Evolutionary conservation across 352 stramenopile species (phyloP), one percentile per base, ranked within the genome.

Genomic region (Globisporangium parvum): DNA sequence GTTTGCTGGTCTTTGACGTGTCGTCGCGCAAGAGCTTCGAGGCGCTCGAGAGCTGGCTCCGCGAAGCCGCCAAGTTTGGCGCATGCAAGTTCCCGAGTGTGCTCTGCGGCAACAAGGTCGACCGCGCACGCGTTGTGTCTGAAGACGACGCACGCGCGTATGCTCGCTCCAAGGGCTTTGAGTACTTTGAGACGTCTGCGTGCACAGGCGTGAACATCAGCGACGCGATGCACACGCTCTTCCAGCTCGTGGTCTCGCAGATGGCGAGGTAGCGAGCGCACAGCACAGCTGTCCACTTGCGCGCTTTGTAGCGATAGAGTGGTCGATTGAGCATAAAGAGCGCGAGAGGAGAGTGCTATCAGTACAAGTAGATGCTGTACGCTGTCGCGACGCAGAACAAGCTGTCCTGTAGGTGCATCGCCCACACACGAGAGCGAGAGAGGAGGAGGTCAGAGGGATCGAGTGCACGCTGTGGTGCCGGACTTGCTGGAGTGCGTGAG

Each of bases 151-250:
- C 73, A 0, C 66, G 63, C 6, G 62, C 69, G 3, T 98, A 89
- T 53, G 89, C 91, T 6, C 51, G 63, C 21, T 50, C 73, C 8
- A 91, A 90, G 46, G 85, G 79, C 2, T 95, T 91, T 45, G 73
- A 85, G 42, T 97, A 98, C 65, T 98, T 95, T 54, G 91, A 98
- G 69, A 97, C 88, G 17, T 97, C 86, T 35, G 91, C 91, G 6
- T 88, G 88, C 56, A 94, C 87, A 20, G 91, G 88, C 18, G 71
- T 84, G 40, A 93, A 83, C 70, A 82, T 97, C 23, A 73, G 60
- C 20, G 89, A 97, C 33, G 77, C 91, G 4, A 94, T 98, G 57
- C 71, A 96, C 48, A 66, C 68, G 14, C 63, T 96, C 2, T 96
- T 97, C 48, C 50, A 83, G 31, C 77, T 77, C 20, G 75, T 87